phyloP scores from a whole-genome alignment of 305 asterid species.

The Withania somnifera region DNA sequence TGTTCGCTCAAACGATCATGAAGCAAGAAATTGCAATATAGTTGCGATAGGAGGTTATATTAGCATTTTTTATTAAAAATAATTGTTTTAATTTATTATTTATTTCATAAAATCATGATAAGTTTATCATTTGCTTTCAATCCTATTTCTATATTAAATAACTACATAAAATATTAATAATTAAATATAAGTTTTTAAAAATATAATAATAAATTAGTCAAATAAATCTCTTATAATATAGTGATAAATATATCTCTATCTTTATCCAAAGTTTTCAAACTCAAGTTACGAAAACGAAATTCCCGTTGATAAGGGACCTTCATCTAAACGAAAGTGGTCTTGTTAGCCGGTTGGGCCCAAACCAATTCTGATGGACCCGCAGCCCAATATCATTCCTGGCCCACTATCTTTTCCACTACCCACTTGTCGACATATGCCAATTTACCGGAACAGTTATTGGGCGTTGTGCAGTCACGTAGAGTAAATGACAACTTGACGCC shows the following conservation, averaged over 20 bases:
- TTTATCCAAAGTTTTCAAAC: not conserved
- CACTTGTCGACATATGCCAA: not conserved
- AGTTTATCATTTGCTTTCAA: too few species aligned
- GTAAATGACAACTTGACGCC: not conserved
- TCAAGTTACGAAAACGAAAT: not conserved
- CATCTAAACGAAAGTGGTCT: not conserved
- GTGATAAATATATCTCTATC: too few species aligned
- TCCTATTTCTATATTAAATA: too few species aligned
- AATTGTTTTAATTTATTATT: too few species aligned
- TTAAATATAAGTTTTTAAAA: too few species aligned
- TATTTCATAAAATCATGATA: too few species aligned
- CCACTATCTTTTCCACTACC: not conserved
- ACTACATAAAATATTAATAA: too few species aligned
- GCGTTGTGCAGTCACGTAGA: not conserved
- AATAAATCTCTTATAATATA: too few species aligned
- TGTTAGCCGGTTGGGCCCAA: not conserved
- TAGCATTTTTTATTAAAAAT: too few species aligned
- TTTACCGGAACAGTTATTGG: not conserved
- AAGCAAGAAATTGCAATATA: not conserved
- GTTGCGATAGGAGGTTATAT: too few species aligned
- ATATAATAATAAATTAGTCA: too few species aligned
- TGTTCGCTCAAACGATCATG: not conserved
- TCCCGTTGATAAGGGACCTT: not conserved
- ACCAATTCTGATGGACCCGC: not conserved
- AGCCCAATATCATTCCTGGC: not conserved